These are phyloP conservation scores for Talaromyces verruculosus DNA, from an alignment of 2,329 filamentous ascomycete genomes.

Conservation along the genomic window DNA sequence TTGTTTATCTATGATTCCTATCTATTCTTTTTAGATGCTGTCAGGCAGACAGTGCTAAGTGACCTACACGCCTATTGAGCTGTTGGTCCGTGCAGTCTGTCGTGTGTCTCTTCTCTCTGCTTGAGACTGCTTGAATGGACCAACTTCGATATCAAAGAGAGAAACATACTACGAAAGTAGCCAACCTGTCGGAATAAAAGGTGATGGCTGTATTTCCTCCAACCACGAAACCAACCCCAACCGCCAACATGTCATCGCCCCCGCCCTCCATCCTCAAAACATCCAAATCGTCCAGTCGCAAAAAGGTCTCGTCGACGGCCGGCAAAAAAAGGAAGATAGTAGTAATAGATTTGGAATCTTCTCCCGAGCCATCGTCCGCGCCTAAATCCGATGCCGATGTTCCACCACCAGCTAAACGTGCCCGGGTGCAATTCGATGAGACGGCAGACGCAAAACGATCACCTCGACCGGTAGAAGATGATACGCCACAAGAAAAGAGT, in stretches of 20 bases:
- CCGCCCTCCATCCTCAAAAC: conserved; percentile 37
- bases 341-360: conserved; percentile 37
- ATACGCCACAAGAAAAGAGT: conserved; percentile 53
- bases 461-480: conserved; percentile 35
- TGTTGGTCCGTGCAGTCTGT: conserved; percentile 10
- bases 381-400: conserved; percentile 31
- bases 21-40: neutral
- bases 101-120: conserved; percentile 4
- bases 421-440: conserved; percentile 46
- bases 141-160: neutral
- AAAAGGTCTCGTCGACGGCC: conserved; percentile 26
- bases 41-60: neutral
- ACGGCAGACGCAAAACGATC: conserved; percentile 35
- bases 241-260: conserved; percentile 36
- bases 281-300: conserved; percentile 21
- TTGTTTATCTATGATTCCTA: neutral
- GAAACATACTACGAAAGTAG: neutral
- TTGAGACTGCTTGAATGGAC: neutral
- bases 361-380: conserved; percentile 35
- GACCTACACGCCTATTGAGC: neutral
- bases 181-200: conserved; percentile 6
- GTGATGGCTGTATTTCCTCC: conserved; percentile 39
- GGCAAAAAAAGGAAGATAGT: conserved; percentile 41
- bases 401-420: conserved; percentile 42
- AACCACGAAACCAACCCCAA: conserved; percentile 31